These are phyloP conservation scores for Symbiodinium natans DNA, from an alignment of 73 alveolate genomes.

Conservation along the genomic window DNA sequence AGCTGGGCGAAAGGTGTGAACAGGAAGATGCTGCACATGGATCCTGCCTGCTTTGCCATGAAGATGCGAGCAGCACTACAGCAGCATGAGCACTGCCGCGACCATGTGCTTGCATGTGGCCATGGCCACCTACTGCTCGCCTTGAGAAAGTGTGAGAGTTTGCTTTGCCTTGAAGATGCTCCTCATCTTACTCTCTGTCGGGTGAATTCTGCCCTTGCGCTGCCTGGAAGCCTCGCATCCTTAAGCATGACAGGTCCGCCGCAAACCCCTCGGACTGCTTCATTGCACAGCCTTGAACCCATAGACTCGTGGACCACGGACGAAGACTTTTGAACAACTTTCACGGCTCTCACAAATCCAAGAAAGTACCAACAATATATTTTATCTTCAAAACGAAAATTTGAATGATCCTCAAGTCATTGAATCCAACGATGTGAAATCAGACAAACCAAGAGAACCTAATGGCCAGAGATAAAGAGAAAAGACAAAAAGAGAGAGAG, in stretches of 20 bases:
- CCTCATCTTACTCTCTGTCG: not conserved
- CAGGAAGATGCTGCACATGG: not conserved
- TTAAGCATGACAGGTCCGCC: not conserved
- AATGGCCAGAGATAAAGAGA: too few relatives aligned
- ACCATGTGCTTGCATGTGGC: not conserved
- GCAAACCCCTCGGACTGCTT: not conserved
- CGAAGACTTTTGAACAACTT: too few relatives aligned
- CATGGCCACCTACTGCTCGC: not conserved
- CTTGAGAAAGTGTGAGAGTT: not conserved
- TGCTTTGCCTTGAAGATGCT: not conserved
- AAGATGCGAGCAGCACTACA: not conserved
- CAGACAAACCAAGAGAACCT: too few relatives aligned
- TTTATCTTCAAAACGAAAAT: too few relatives aligned
- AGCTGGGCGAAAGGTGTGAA: not conserved
- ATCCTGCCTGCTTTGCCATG: not conserved
- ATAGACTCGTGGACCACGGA: not conserved
- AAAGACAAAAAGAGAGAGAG: too few relatives aligned
- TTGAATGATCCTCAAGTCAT: too few relatives aligned
- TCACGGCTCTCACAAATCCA: too few relatives aligned
- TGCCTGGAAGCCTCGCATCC: not conserved
- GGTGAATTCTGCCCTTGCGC: not conserved
- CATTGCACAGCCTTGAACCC: not conserved
- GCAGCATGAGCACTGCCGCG: not conserved
- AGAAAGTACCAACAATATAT: too few relatives aligned
- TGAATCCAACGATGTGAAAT: too few relatives aligned